Conservation (phyloP, 108 stramenopile genomes). For the Cyclotella kingstonii region DNA sequence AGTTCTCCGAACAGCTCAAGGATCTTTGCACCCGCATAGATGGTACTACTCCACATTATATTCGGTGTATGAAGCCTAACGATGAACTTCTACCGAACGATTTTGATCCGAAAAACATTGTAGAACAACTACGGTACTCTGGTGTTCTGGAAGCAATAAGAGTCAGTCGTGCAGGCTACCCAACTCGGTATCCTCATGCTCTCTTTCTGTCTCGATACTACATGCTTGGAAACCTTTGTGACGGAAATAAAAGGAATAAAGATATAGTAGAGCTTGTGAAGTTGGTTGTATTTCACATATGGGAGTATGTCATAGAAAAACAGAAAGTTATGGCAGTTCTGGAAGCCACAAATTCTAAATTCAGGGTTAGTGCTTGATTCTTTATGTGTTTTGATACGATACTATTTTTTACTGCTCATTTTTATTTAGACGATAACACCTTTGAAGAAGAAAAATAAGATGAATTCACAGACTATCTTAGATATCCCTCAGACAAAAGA, state of each 20-base stretch:
- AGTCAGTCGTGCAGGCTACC: constrained; percentile 40
- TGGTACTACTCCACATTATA: constrained; percentile 79
- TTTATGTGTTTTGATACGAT: neutral
- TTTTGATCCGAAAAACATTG: constrained; percentile 81
- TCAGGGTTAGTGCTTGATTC: constrained; percentile 4
- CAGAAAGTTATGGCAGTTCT: constrained; percentile 23
- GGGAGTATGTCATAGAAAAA: constrained; percentile 35
- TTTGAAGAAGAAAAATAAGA: constrained; percentile 24
- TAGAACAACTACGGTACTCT: constrained; percentile 95
- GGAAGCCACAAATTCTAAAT: constrained; percentile 9
- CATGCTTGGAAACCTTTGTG: constrained; percentile 42
- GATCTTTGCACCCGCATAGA: constrained; percentile 69
- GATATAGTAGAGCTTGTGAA: constrained; percentile 37
- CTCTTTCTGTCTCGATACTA: constrained; percentile 40
- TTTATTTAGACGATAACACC: neutral
- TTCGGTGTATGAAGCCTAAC: constrained; percentile 90
- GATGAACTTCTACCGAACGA: constrained; percentile 66
- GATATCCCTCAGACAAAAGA: constrained; percentile 39
- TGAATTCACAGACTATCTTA: constrained; percentile 43
- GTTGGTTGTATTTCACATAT: constrained; percentile 32
- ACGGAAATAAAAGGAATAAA: constrained; percentile 37
- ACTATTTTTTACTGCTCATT: neutral
- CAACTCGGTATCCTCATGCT: constrained; percentile 35
- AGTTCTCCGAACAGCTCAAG: constrained; percentile 76
- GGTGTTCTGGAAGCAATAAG: constrained; percentile 93